Conservation (phyloP, 495 filamentous ascomycete species). For the Bacidia rubella region DNA sequence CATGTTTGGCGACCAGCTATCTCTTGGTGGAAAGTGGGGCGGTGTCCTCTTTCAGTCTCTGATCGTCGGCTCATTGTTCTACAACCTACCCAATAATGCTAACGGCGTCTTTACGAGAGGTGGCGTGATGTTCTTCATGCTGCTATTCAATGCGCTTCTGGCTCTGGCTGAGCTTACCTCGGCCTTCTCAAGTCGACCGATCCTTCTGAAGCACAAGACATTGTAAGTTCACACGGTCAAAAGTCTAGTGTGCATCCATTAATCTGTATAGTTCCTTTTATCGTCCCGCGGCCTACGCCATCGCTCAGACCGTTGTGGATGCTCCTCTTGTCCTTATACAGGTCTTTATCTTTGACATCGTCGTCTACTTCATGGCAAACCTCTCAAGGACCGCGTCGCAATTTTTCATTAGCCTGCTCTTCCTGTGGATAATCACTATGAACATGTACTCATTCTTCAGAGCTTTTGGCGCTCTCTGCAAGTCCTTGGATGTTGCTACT, state of each 20-base stretch:
- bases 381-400: constrained; percentile 57
- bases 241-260: not conserved
- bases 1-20: constrained; percentile 47
- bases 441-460: constrained; percentile 72
- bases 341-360: constrained; percentile 55
- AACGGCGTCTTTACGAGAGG: constrained; percentile 35
- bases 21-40: constrained; percentile 34
- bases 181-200: constrained; percentile 55
- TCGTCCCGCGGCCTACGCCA: constrained; percentile 61
- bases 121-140: constrained; percentile 56
- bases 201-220: constrained; percentile 70
- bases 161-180: constrained; percentile 64
- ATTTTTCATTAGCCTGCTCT: constrained; percentile 68
- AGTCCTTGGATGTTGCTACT: constrained; percentile 52
- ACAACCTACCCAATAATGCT: constrained; percentile 47
- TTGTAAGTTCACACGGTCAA: constrained; percentile 22
- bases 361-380: constrained; percentile 46
- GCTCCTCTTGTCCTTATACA: constrained; percentile 58
- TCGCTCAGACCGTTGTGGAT: constrained; percentile 67
- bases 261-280: constrained; percentile 47
- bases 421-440: constrained; percentile 49
- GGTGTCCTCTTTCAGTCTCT: constrained; percentile 58
- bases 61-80: constrained; percentile 68
- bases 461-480: constrained; percentile 49
- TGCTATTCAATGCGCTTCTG: constrained; percentile 71